Evolutionary conservation across 2,329 filamentous ascomycete genomes (phyloP), one percentile per base, ranked within the genome.

Genomic region (Monosporascus sp.): DNA sequence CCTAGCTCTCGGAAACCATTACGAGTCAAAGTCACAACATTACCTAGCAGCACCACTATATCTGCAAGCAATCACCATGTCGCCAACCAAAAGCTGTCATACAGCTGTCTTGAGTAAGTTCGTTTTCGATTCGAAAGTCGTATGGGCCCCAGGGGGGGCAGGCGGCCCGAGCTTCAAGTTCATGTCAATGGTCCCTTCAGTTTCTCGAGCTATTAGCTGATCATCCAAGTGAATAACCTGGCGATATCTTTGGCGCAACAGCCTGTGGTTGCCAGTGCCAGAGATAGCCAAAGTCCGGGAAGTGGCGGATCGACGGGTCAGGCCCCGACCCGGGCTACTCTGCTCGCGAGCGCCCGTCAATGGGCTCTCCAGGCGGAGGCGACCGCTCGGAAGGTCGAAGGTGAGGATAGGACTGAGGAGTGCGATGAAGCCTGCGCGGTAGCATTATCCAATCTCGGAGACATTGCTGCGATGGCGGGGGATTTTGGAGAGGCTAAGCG

Each of bases 41-140:
- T 89, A 93, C 61, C 84, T 97, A 2, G 88, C 92, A 6, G 82
- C 92, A 22, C 91, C 92, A 3, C 78, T 97, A 31, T 96, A 92
- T 68, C 83, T 97, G 63, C 91, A 95, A 65, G 90, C 92, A 6
- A 77, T 96, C 36, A 80, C 85, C 19, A 72, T 94, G 46, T 86
- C 83, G 67, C 79, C 83, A 72, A 56, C 59, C 22, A 73, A 74
- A 26, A 80, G 77, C 31, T 97, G 92, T 68, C 91, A 96, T 68
- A 85, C 87, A 49, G 87, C 90, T 27, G 79, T 92, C 16, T 76
- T 97, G 66, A 95, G 80, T 87, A 77, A 66, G 80, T 77, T 34
- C 37, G 16, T 36, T 37, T 38, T 8, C 16, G 51, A 26, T 48
- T 38, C 57, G 64, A 17, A 59, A 60, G 31, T 34, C 31, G 31